Evolutionary conservation across 805 yeast genomes (phyloP).

Genomic region (Kodamaea sagamina): DNA sequence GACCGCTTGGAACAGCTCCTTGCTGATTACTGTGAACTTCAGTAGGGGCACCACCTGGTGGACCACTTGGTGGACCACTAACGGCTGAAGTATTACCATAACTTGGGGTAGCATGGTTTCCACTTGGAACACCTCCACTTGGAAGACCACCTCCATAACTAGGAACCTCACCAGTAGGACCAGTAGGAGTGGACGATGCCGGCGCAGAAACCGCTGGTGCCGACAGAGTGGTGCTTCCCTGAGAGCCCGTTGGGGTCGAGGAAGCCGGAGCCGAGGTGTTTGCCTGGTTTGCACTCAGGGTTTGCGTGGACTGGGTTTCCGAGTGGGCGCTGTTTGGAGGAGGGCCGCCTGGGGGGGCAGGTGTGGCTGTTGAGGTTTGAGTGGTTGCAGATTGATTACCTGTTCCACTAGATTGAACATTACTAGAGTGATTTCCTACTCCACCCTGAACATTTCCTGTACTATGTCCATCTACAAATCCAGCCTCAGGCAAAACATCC

Average conservation of each 20-base stretch:
- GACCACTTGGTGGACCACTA: no score
- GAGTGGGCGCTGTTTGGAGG: neutral
- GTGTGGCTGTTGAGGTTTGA: neutral
- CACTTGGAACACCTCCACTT: no score
- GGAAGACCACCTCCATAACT: neutral
- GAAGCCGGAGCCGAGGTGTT: no score
- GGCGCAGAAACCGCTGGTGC: no score
- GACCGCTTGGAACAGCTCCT: slow-evolving; percentile 1
- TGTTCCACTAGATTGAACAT: neutral
- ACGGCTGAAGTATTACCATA: neutral
- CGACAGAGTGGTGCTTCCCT: no score
- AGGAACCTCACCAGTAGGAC: slow-evolving; percentile 1
- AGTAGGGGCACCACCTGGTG: neutral
- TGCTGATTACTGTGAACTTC: no score
- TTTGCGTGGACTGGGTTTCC: no score
- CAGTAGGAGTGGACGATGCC: neutral
- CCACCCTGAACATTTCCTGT: neutral
- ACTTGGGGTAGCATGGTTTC: no score
- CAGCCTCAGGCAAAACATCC: slow-evolving; percentile 1
- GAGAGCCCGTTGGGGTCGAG: no score
- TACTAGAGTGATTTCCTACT: no score
- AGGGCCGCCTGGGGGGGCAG: slow-evolving; percentile 1
- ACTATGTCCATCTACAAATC: neutral
- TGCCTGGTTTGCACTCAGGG: no score
- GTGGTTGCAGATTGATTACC: no score